These are phyloP conservation scores for Arthrobotrys sphaeroides DNA, from an alignment of 2,329 filamentous ascomycete species.

Conservation along the genomic window DNA sequence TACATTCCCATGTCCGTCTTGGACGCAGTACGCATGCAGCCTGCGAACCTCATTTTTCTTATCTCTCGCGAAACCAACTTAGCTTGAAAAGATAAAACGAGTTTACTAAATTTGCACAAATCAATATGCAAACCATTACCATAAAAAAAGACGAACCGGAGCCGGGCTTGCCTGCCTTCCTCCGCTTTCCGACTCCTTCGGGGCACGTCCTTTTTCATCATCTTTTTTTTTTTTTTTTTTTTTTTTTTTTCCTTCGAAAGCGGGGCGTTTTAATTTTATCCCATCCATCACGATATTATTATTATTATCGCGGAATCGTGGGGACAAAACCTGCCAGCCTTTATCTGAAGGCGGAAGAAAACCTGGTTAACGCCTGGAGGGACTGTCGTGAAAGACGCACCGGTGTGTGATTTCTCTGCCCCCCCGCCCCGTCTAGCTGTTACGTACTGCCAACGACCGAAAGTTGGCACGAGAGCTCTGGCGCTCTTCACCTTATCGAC, in stretches of 20 bases:
- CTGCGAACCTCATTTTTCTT: not conserved
- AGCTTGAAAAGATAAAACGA: not conserved
- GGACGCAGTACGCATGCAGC: constrained; percentile 4
- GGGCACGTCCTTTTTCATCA: constrained; percentile 9
- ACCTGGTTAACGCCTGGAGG: not conserved
- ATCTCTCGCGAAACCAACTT: not conserved
- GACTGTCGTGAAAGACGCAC: constrained; percentile 3
- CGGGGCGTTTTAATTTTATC: constrained; percentile 15
- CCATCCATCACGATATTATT: constrained; percentile 4
- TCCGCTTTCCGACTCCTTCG: constrained; percentile 25
- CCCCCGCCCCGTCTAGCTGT: not conserved
- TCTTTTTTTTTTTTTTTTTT: not conserved
- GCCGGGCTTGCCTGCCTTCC: not conserved
- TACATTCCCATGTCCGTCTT: not conserved
- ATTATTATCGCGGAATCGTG: constrained; percentile 36
- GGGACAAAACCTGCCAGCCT: constrained; percentile 32
- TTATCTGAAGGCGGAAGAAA: not conserved
- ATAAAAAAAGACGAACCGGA: constrained; percentile 6
- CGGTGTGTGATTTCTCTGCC: constrained; percentile 27
- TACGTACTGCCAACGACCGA: constrained; percentile 47
- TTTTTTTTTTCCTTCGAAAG: constrained; percentile 1
- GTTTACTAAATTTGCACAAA: constrained; percentile 41
- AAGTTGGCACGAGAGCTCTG: constrained; percentile 42
- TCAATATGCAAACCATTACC: constrained; percentile 51
- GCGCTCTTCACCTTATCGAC: constrained; percentile 47